A percentile compares a stretch with the other conserved stretches of the same genome.
Conservation (phyloP, 352 stramenopile genomes). For the Albugo candida region DNA sequence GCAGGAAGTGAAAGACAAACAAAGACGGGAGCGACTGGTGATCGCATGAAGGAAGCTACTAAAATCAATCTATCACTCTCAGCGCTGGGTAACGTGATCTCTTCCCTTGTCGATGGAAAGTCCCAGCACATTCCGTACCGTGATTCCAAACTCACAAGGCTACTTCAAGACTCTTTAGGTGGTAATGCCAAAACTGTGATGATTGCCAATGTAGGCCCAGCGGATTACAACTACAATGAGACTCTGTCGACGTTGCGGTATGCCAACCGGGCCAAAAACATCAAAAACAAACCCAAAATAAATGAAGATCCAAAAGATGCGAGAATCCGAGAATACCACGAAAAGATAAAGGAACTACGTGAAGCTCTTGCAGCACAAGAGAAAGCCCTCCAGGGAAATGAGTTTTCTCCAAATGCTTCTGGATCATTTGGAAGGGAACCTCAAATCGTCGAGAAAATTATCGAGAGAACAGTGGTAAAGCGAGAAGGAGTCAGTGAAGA, state of each 20-base stretch:
- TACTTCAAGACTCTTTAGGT: constrained; percentile 87
- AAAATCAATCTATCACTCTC: constrained; percentile 90
- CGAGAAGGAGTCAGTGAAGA: constrained; percentile 51
- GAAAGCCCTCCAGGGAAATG: constrained; percentile 13
- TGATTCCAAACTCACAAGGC: constrained; percentile 86
- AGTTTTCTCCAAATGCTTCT: too few relatives aligned
- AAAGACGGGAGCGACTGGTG: constrained; percentile 91
- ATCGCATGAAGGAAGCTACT: constrained; percentile 87
- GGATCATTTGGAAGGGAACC: constrained; percentile 1
- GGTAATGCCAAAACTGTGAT: constrained; percentile 96
- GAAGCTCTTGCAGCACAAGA: constrained; percentile 35
- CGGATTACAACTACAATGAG: constrained; percentile 94
- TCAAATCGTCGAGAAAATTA: constrained; percentile 36
- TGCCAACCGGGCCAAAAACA: constrained; percentile 86
- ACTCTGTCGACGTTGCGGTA: constrained; percentile 87
- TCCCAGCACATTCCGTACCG: constrained; percentile 90
- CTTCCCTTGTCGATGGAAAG: constrained; percentile 19
- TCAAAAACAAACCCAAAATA: constrained; percentile 86
- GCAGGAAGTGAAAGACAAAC: constrained; percentile 82
- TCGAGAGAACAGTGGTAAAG: constrained; percentile 62
- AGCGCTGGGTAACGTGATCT: constrained; percentile 84
- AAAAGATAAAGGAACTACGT: constrained; percentile 37
- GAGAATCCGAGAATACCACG: constrained; percentile 36
- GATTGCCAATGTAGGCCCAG: constrained; percentile 91
- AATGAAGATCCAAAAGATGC: constrained; percentile 81